Conservation (phyloP, 345 rosid species). For the Murraya koenigii region DNA sequence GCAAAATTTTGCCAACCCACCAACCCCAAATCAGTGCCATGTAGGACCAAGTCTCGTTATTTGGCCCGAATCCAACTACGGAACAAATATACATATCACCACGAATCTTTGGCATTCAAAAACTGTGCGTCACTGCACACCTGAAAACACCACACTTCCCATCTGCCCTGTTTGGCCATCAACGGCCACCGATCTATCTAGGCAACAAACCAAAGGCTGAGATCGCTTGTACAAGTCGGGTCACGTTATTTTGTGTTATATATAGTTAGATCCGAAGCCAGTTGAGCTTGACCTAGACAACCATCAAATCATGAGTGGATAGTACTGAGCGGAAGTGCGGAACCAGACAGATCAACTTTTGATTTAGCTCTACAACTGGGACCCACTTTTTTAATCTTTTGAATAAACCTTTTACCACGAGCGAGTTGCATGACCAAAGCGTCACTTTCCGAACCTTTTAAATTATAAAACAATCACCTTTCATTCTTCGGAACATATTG, state of each 20-base stretch:
- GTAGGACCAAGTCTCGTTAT: neutral
- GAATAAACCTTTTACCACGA: conserved; percentile 20
- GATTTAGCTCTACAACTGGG: conserved; percentile 17
- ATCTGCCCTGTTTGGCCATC: neutral
- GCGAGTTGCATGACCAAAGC: conserved; percentile 23
- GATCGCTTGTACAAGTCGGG: conserved; percentile 9
- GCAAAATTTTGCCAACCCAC: neutral
- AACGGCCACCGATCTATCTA: conserved; percentile 19
- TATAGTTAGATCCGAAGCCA: conserved; percentile 29
- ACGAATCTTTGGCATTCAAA: conserved; percentile 21
- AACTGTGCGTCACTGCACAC: conserved; percentile 18
- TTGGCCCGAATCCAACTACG: conserved; percentile 20
- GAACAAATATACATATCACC: conserved; percentile 14
- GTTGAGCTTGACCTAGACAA: conserved; percentile 24
- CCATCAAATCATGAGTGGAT: conserved; percentile 53
- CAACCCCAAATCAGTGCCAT: conserved; percentile 4
- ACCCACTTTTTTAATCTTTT: conserved; percentile 12
- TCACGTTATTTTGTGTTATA: conserved; percentile 18
- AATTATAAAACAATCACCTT: neutral
- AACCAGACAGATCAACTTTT: conserved; percentile 45
- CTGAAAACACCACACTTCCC: conserved; percentile 22
- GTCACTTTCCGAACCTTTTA: conserved; percentile 41
- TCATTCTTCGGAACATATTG: neutral
- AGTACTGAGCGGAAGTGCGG: conserved; percentile 65
- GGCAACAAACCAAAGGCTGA: conserved; percentile 12